phyloP scores from a whole-genome alignment of 2,329 filamentous ascomycete genomes.

The Capronia americana region DNA sequence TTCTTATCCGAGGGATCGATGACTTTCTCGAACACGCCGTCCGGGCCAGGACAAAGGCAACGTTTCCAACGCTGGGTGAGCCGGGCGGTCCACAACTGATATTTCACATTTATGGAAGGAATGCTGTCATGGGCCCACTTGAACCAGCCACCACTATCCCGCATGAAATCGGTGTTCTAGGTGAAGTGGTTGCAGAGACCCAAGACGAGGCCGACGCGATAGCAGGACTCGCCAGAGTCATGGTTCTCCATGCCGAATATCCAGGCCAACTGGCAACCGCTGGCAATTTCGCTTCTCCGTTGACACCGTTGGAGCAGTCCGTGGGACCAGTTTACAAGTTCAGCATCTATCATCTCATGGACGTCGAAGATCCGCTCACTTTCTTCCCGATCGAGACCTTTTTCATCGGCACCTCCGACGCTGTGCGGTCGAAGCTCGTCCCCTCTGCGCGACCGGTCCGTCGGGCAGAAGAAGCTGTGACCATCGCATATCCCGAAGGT shows the following conservation, averaged over 20 bases:
- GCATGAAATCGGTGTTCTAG: neutral
- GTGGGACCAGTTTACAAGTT: conserved; percentile 53
- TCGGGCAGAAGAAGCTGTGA: too few species aligned
- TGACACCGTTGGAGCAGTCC: conserved; percentile 48
- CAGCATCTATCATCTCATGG: conserved; percentile 58
- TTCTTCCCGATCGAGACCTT: conserved; percentile 21
- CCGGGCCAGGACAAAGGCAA: neutral
- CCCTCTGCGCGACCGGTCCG: too few species aligned
- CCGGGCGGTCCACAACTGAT: neutral
- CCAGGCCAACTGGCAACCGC: conserved; percentile 58
- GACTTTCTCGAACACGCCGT: conserved; percentile 36
- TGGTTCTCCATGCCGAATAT: conserved; percentile 44
- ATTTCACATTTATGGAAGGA: conserved; percentile 1
- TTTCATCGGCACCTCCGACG: neutral
- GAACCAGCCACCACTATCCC: neutral
- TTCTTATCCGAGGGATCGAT: conserved; percentile 53
- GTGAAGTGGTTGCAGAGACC: conserved; percentile 1
- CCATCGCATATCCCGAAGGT: too few species aligned
- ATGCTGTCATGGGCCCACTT: neutral
- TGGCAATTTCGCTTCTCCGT: conserved; percentile 54
- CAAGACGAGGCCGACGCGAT: neutral
- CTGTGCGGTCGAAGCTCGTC: too few species aligned
- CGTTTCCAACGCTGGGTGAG: neutral
- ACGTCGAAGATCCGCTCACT: conserved; percentile 42
- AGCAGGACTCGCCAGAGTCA: neutral